Evolutionary conservation across 352 stramenopile species (phyloP), one percentile per base, ranked within the genome.

Genomic region (Peronospora destructor): DNA sequence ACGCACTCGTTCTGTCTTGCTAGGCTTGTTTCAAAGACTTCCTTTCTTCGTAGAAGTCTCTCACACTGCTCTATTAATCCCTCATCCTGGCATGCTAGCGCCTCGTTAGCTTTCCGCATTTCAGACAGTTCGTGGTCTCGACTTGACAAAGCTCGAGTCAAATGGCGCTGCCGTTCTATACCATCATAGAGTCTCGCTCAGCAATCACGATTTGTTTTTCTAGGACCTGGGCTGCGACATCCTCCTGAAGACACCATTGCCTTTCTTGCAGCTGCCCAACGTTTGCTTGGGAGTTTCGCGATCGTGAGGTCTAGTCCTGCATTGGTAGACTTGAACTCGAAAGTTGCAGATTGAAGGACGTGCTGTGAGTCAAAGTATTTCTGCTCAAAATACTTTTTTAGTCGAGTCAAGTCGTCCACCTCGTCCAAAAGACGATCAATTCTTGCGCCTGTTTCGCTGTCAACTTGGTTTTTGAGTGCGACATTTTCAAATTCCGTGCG

Each of bases 301-400:
- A 38, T 25, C 21, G 30, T 47, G 0, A 16, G n/a, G 17, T 55
- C 30, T 1, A 66, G 47, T 11, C 64, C 39, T 13, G 51, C n/a
- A 6, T 59, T 49, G 2, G 40, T 49, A 25, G 26, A 14, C 25
- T 45, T 49, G n/a, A 71, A 34, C n/a, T 68, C 41, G 13, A 34
- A 35, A 19, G 55, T 44, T 28, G 59, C 75, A 4, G 61, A 55
- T 19, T 76, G 59, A 28, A 83, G 52, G 11, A 26, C 4, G 11
- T 73, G 49, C 13, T 59, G 52, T 0, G 72, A 70, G 7, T 76
- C 66, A 46, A 89, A 87, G 40, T 84, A 89, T 46, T 83, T 84
- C 0, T 35, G 40, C 49, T 88, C 80, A 39, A 88, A 91, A 11
- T 64, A 82, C 30, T 71, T 68, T 37, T 88, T 89, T n/a, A 91